Percentiles rank a stretch among this genome's conserved stretches.
These are phyloP conservation scores for Straminergon stramineum DNA, from an alignment of 225 moss, liverwort and hornwort species.

Conservation along the genomic window DNA sequence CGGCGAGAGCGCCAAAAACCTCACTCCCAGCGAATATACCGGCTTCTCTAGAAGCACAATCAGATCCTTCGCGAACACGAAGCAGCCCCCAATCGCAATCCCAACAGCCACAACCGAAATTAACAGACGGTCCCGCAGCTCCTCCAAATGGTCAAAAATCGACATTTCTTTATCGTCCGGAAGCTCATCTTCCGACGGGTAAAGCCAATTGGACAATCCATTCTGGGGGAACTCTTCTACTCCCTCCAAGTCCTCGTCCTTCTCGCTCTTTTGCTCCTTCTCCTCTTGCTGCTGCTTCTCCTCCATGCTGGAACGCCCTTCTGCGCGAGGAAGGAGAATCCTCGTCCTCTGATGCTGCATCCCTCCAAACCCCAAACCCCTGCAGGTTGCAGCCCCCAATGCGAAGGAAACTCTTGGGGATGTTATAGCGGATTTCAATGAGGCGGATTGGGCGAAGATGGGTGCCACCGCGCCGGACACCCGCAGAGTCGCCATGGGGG, in stretches of 20 bases:
- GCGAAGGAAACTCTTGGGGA: background rate
- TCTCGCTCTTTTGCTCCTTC: background rate
- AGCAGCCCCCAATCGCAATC: slow-evolving; percentile 64
- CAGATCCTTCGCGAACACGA: slow-evolving; percentile 79
- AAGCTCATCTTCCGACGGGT: slow-evolving; percentile 84
- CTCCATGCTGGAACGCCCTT: slow-evolving; percentile 19
- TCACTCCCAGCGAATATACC: slow-evolving; percentile 81
- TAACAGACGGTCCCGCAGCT: slow-evolving; percentile 69
- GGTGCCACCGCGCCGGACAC: background rate
- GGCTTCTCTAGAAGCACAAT: slow-evolving; percentile 85
- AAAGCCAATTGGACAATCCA: slow-evolving; percentile 83
- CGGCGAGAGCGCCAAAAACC: slow-evolving; percentile 90
- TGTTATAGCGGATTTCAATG: background rate
- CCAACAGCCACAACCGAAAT: slow-evolving; percentile 68
- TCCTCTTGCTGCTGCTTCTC: background rate
- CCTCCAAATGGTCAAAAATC: slow-evolving; percentile 92
- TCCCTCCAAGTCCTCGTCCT: background rate
- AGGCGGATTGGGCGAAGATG: background rate
- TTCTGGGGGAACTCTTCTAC: slow-evolving; percentile 15
- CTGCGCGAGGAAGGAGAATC: background rate
- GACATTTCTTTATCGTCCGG: slow-evolving; percentile 97
- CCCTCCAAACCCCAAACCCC: background rate
- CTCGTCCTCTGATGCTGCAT: background rate
- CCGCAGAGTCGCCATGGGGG: slow-evolving; percentile 1
- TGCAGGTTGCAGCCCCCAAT: background rate